Percentiles rank a stretch among this genome's conserved stretches.
These are phyloP conservation scores for Nakazawaea laoshanensis DNA, from an alignment of 805 yeast species.

Conservation along the genomic window DNA sequence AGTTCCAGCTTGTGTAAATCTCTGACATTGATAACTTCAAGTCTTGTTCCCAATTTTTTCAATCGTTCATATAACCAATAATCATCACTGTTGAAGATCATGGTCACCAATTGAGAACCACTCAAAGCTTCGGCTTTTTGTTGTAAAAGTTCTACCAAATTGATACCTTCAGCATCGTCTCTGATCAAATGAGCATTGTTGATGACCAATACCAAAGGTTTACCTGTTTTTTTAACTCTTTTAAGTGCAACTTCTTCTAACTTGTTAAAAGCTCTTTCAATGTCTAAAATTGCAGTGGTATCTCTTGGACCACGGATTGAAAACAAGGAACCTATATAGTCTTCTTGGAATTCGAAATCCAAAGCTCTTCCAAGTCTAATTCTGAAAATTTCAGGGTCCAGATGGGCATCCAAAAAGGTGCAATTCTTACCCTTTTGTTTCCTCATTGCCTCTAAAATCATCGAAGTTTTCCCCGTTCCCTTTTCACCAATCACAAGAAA, in stretches of 20 bases:
- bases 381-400: constrained; percentile 78
- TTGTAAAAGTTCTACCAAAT: constrained; percentile 65
- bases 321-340: constrained; percentile 74
- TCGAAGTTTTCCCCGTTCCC: constrained; percentile 79
- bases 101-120: constrained; percentile 59
- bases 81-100: constrained; percentile 74
- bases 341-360: constrained; percentile 67
- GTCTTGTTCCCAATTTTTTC: constrained; percentile 60
- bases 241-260: constrained; percentile 63
- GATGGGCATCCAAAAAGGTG: constrained; percentile 71
- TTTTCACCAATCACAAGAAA: constrained; percentile 73
- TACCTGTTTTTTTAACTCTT: constrained; percentile 29
- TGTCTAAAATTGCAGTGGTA: constrained; percentile 72
- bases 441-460: constrained; percentile 63
- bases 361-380: constrained; percentile 70
- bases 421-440: constrained; percentile 56
- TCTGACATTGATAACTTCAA: constrained; percentile 63
- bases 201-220: constrained; percentile 62
- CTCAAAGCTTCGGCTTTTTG: constrained; percentile 76
- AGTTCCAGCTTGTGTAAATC: constrained; percentile 53
- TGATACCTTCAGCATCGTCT: constrained; percentile 66
- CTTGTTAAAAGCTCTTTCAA: constrained; percentile 73
- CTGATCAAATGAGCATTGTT: constrained; percentile 70
- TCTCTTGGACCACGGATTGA: constrained; percentile 81
- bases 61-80: constrained; percentile 81